Base-by-base conservation (phyloP, 768 basidiomycete species). In the Lepiota subincarnata region DNA sequence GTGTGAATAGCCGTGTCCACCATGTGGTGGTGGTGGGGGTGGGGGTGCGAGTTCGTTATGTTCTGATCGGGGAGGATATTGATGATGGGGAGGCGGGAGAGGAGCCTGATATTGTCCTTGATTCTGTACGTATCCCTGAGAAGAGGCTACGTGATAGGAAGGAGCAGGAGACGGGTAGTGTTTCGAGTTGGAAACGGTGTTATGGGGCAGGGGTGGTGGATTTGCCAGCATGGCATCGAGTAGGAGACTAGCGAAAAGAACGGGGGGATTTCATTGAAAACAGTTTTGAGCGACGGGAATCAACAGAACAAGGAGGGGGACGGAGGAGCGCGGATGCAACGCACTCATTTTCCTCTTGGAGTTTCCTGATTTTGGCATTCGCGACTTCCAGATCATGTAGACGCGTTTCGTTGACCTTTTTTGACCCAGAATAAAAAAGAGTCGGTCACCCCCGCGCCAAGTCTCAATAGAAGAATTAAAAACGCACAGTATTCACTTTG, bases 331-430 rank as follows among this genome's bases (percentile, higher is more conserved):
- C 28, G 35, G 37, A 11, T 26, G 14, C 6, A 8, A 51, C 50
- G 20, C 4, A 54, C 53, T 54, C 53, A 11, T 54, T 54, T 48
- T 54, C 53, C 16, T 54, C 53, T 48, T 54, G 53, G 14, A 54
- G 26, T 54, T 54, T 54, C 18, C 45, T 37, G 19, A 54, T 28
- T 48, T 54, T 54, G 19, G 36, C 46, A 16, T 47, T 42, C 22
- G 53, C 53, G 13, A 42, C 28, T 20, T 54, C 39, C 18, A 54
- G 39, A 41, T 54, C 53, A 6, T n/a, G 53, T 35, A 40, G 31
- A 14, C 28, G 39, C 26, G 53, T 39, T 47, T 47, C 46, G 11
- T 40, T 47, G 38, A 16, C 45, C 46, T 47, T 22, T 7, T 10
- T 41, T 4, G 6, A n/a, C 39, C 36, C 31, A 39, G 38, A 38